Evolutionary conservation across 2,329 filamentous ascomycete genomes (phyloP).

Genomic region (Colletotrichum sp.): DNA sequence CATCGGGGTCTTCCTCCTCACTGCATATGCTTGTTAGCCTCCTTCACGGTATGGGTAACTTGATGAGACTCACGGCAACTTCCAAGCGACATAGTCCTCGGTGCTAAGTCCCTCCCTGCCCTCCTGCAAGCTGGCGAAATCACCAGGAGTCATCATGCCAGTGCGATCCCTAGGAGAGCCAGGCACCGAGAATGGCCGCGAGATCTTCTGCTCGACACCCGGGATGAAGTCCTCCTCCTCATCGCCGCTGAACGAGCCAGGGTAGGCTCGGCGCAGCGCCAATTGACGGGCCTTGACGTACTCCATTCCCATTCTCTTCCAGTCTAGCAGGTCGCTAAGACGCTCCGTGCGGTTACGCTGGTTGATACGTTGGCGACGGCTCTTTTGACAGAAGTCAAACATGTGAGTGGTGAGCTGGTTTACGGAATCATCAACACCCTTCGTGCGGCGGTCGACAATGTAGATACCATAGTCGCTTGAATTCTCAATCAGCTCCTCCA

Average conservation of each 20-base stretch:
- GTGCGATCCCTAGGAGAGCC: slow-evolving; percentile 89
- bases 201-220: slow-evolving; percentile 93
- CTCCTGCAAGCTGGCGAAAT: slow-evolving; percentile 96
- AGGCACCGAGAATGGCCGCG: slow-evolving; percentile 89
- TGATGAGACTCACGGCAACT: slow-evolving; percentile 80
- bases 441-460: slow-evolving; percentile 93
- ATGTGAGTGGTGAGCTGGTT: slow-evolving; percentile 93
- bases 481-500: slow-evolving; percentile 99
- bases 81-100: slow-evolving; percentile 98
- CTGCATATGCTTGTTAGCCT: slow-evolving; percentile 52
- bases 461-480: slow-evolving; percentile 98
- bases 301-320: slow-evolving; percentile 99
- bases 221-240: slow-evolving; percentile 91
- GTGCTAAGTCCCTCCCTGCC: slow-evolving; percentile 91
- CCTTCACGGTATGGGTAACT: background rate
- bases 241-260: slow-evolving; percentile 80
- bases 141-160: slow-evolving; percentile 98
- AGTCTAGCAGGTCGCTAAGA: slow-evolving; percentile 92
- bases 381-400: slow-evolving; percentile 94
- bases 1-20: slow-evolving; percentile 91
- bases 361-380: slow-evolving; percentile 95
- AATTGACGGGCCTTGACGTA: slow-evolving; percentile 97
- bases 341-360: slow-evolving; percentile 96
- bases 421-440: slow-evolving; percentile 96
- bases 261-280: slow-evolving; percentile 90